Base-by-base conservation (phyloP, 495 filamentous ascomycete species). In the Daldinia caldariorum region DNA sequence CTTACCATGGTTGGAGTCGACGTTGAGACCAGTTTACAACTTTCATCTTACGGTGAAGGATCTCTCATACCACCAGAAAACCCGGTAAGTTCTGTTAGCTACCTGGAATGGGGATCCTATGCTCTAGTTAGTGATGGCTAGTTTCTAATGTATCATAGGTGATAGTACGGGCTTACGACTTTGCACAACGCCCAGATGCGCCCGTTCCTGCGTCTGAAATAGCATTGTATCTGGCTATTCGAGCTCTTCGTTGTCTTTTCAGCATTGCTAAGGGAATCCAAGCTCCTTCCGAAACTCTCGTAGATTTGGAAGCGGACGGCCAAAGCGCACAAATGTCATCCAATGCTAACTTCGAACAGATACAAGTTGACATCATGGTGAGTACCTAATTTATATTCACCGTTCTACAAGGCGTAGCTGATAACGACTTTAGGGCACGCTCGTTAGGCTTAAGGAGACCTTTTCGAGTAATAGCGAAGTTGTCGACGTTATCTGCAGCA, bases 251-350 rank as follows among this genome's bases (percentile, higher is more conserved):
- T 54, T 96, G 91, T 69, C 83, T 97, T 26, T 83, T 84, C 37
- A 90, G 86, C 56, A 90, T 97, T 70, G 94, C 91, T 10, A 92
- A 88, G 72, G 92, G 91, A n/a, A 79, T 94, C 41, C 91, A 94
- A 71, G 83, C 85, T 5, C 89, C 91, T 13, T 84, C 87, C 38
- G 92, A 96, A 61, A 79, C 87, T 7, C 82, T 88, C 18, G 83
- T 96, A 32, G 90, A 96, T 51, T 79, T 89, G 20, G 88, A 89
- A 22, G 77, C 79, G 18, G 80, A 83, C 6, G 56, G 71, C 37
- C 64, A 69, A 31, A 37, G 35, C 26, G 6, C 22, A 6, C 51
- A 65, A 38, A 14, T 29, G 16, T 43, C 57, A 1, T 32, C 35
- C 2, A 59, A 41, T 14, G 8, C 73, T 77, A 64, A 79, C 72